Evolutionary conservation across 805 yeast species (phyloP).

Genomic region (Sugiyamaella boreocaroliniensis): DNA sequence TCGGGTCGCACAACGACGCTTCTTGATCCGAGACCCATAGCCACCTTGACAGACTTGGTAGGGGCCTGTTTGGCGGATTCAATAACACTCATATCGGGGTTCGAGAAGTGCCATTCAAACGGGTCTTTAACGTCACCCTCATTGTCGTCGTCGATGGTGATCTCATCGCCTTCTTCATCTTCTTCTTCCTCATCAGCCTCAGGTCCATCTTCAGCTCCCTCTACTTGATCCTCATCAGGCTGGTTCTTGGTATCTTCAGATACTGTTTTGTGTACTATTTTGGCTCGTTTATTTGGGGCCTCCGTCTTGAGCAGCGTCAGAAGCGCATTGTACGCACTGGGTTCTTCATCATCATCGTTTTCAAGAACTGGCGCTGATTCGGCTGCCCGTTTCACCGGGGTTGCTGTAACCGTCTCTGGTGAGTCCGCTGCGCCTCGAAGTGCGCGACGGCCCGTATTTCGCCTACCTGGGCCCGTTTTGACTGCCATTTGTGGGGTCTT

Average conservation of each 20-base stretch:
- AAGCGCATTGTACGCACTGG: constrained; percentile 53
- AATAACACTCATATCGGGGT: constrained; percentile 25
- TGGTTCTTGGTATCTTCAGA: constrained; percentile 1
- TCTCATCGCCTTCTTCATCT: constrained; percentile 19
- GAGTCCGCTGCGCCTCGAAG: constrained; percentile 6
- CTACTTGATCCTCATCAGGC: constrained; percentile 24
- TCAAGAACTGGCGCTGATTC: constrained; percentile 16
- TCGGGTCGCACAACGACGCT: constrained; percentile 4
- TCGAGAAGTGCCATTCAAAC: constrained; percentile 68
- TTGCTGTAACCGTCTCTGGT: constrained; percentile 1
- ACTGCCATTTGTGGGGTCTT: neutral
- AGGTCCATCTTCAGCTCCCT: constrained; percentile 16
- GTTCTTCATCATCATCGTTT: constrained; percentile 23
- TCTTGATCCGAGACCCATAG: neutral
- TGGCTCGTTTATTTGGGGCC: constrained; percentile 24
- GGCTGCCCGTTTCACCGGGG: constrained; percentile 1
- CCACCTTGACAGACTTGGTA: neutral
- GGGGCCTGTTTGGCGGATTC: neutral
- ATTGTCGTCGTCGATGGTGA: constrained; percentile 26
- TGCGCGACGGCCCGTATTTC: constrained; percentile 13
- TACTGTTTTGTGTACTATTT: neutral
- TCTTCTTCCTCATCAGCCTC: constrained; percentile 30
- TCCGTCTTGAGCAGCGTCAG: constrained; percentile 53
- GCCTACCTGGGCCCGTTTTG: neutral
- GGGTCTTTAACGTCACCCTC: constrained; percentile 52